A percentile compares a stretch with the other conserved stretches of the same genome.
Conservation (phyloP, 169 alveolate species). For the Plasmodium reichenowi region DNA sequence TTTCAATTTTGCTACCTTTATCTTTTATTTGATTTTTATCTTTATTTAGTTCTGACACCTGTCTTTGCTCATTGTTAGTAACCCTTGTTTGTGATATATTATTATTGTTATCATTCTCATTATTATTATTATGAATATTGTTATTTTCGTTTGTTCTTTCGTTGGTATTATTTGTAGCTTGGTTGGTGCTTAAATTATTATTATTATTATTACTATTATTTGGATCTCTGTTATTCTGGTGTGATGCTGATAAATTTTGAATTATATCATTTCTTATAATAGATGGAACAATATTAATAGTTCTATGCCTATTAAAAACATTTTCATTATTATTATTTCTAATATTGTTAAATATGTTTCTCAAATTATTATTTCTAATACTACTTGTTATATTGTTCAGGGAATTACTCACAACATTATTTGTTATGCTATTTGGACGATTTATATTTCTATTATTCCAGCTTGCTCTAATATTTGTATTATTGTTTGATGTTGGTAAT, state of each 20-base stretch:
- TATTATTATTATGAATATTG: neutral
- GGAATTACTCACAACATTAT: too few species aligned
- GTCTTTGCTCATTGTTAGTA: neutral
- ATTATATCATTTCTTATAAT: neutral
- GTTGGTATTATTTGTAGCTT: neutral
- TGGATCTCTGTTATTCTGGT: neutral
- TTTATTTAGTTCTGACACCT: neutral
- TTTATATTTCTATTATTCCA: neutral
- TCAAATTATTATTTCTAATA: constrained; percentile 18
- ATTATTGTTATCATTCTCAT: neutral
- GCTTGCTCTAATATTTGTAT: constrained; percentile 23
- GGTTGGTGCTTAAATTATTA: neutral
- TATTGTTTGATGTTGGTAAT: constrained; percentile 12
- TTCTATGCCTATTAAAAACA: constrained; percentile 13
- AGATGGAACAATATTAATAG: constrained; percentile 1
- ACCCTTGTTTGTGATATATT: neutral
- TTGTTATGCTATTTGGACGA: neutral
- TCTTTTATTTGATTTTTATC: neutral
- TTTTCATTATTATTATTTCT: constrained; percentile 69
- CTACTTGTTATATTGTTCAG: too few species aligned
- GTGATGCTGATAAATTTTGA: neutral
- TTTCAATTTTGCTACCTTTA: constrained; percentile 12
- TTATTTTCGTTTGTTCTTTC: neutral
- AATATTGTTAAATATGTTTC: constrained; percentile 65
- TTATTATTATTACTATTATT: constrained; percentile 1